Evolutionary conservation across 163 green algal genomes (phyloP), one percentile per base, ranked within the genome.

Genomic region (Scenedesmus sp.): DNA sequence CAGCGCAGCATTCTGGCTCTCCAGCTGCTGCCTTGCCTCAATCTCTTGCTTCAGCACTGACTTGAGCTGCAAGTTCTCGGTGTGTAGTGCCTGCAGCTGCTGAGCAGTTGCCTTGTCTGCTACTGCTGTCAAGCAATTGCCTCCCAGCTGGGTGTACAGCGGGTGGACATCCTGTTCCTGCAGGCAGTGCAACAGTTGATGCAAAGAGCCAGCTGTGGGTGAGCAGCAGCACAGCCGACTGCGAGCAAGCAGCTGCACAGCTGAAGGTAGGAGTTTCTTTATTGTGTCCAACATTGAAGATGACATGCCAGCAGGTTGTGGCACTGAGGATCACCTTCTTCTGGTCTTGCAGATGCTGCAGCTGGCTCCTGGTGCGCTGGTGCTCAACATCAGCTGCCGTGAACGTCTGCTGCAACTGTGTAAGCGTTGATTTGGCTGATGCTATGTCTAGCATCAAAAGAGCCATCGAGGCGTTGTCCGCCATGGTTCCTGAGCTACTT

Each of bases 1-100:
- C n/a, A 90, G 55, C 2, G 66, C 83, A 15, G 59, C 57, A 82
- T 90, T 57, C 67, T 93, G 26, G 16, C 26, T 20, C 59, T 93
- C 82, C 15, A 93, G 84, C 23, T 83, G 84, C 46, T 87, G 73
- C 59, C 90, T 59, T 13, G 84, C 70, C 3, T 66, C 26, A 4
- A 66, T 18, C 46, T 93, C 90, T 8, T 81, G 67, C 84, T 87
- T 86, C 59, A 93, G 84, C 55, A 74, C 18, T 3, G 46, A 26
- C 18, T 87, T 87, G 1, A 93, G 90, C 57, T 87, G 84, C 56
- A 90, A 9, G 57, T 93, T 93, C 84, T 93, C 90, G 8, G 46
- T 59, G 54, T 90, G 90, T 57, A 93, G 46, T 12, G 59, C 66
- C 66, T 73, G 67, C 60, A 90, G 90, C 70, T 87, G 83, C 18